These are phyloP conservation scores for Termitomyces sp. DNA, from an alignment of 768 basidiomycete species.

Conservation along the genomic window DNA sequence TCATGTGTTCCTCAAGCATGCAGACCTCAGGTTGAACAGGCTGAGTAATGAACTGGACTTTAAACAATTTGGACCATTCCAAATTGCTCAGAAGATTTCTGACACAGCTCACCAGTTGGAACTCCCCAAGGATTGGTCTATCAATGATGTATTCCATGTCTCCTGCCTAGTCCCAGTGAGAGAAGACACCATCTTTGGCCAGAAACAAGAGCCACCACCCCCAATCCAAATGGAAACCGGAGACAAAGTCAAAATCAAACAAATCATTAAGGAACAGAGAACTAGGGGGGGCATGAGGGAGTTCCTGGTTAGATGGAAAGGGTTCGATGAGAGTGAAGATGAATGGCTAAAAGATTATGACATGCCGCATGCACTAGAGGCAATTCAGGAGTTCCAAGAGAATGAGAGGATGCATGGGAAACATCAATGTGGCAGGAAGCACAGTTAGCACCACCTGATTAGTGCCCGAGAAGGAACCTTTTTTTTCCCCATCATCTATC, in stretches of 20 bases:
- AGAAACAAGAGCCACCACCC: not conserved
- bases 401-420: too few relatives aligned
- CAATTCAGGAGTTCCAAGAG: too few relatives aligned
- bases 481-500: too few relatives aligned
- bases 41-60: too few relatives aligned
- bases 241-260: not conserved
- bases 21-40: too few relatives aligned
- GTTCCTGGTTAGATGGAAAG: not conserved
- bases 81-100: not conserved
- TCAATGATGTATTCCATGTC: not conserved
- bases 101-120: not conserved
- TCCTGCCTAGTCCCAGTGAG: not conserved
- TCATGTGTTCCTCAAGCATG: too few relatives aligned
- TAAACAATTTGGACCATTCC: not conserved
- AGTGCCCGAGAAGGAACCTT: too few relatives aligned
- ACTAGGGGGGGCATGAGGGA: not conserved
- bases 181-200: not conserved
- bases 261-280: not conserved
- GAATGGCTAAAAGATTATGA: not conserved
- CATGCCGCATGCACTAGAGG: not conserved
- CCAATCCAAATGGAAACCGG: not conserved
- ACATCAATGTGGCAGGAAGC: too few relatives aligned
- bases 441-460: too few relatives aligned
- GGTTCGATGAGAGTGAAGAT: not conserved
- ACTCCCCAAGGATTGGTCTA: not conserved